Conservation (phyloP, 2,329 filamentous ascomycete species). For the Alternaria gansuensis region DNA sequence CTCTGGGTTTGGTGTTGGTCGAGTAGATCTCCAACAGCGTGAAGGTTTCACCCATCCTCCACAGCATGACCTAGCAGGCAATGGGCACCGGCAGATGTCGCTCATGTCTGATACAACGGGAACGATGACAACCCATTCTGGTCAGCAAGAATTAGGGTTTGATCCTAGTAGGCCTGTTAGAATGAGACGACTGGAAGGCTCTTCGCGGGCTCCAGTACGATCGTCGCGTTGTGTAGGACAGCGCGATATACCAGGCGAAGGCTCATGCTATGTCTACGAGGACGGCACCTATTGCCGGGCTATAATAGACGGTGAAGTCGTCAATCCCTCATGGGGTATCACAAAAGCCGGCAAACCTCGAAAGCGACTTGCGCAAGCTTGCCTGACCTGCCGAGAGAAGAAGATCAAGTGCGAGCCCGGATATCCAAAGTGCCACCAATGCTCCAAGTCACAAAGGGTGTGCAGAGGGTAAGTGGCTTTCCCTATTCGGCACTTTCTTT, state of each 20-base stretch:
- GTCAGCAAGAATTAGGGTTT: constrained; percentile 42
- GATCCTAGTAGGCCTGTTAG: constrained; percentile 43
- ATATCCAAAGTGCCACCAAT: constrained; percentile 86
- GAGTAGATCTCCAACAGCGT: constrained; percentile 37
- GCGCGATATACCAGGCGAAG: constrained; percentile 76
- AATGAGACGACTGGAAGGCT: constrained; percentile 45
- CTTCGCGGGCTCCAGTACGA: constrained; percentile 45
- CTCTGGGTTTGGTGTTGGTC: constrained; percentile 33
- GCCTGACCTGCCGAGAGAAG: constrained; percentile 91
- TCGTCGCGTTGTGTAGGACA: constrained; percentile 51
- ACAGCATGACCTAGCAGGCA: constrained; percentile 34
- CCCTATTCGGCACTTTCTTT: background rate
- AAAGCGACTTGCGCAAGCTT: constrained; percentile 91
- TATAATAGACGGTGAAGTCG: constrained; percentile 82
- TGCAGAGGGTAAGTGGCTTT: constrained; percentile 70
- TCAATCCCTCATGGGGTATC: constrained; percentile 92
- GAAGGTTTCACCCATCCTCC: constrained; percentile 34
- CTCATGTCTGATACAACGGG: constrained; percentile 37
- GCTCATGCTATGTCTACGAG: constrained; percentile 84
- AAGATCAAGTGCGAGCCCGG: constrained; percentile 97
- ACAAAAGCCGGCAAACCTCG: constrained; percentile 94
- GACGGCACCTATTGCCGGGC: constrained; percentile 85
- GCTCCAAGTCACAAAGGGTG: constrained; percentile 85
- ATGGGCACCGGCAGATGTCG: constrained; percentile 37
- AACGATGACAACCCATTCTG: constrained; percentile 26